phyloP scores from a whole-genome alignment of 2,329 filamentous ascomycete species.

The Fusarium algeriense region DNA sequence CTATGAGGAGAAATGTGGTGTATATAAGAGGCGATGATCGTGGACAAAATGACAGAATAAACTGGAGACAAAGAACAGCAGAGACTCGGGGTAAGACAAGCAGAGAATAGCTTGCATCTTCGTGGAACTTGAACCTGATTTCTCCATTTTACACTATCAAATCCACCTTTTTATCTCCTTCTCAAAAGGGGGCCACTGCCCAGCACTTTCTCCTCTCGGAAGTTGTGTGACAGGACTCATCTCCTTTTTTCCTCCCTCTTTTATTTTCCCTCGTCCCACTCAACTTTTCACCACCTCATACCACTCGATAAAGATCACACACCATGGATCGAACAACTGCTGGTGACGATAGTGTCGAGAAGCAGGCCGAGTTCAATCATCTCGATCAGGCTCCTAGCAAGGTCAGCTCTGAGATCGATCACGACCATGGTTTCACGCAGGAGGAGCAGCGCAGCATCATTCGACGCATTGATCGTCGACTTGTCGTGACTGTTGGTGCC shows the following conservation, averaged over 20 bases:
- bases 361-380: conserved; percentile 46
- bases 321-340: conserved; percentile 43
- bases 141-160: neutral
- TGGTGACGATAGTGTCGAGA: conserved; percentile 40
- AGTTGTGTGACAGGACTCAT: conserved; percentile 30
- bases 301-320: neutral
- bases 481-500: conserved; percentile 71
- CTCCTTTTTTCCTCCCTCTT: conserved; percentile 5
- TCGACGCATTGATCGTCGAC: conserved; percentile 73
- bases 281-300: neutral
- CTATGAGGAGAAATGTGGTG: neutral
- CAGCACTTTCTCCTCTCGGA: conserved; percentile 17
- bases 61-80: conserved; percentile 26
- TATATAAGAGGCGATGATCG: conserved; percentile 27
- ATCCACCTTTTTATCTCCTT: neutral
- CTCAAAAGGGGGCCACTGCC: conserved; percentile 24
- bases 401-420: conserved; percentile 43
- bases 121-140: conserved; percentile 17
- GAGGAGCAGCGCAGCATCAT: conserved; percentile 77
- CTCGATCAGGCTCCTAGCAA: conserved; percentile 42
- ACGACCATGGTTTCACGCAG: conserved; percentile 64
- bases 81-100: conserved; percentile 17
- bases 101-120: conserved; percentile 24
- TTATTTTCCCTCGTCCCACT: neutral
- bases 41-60: conserved; percentile 11